A percentile compares a stretch with the other conserved stretches of the same genome.
Evolutionary conservation across 768 basidiomycete genomes (phyloP).

Genomic region (Dentipellis sp.): DNA sequence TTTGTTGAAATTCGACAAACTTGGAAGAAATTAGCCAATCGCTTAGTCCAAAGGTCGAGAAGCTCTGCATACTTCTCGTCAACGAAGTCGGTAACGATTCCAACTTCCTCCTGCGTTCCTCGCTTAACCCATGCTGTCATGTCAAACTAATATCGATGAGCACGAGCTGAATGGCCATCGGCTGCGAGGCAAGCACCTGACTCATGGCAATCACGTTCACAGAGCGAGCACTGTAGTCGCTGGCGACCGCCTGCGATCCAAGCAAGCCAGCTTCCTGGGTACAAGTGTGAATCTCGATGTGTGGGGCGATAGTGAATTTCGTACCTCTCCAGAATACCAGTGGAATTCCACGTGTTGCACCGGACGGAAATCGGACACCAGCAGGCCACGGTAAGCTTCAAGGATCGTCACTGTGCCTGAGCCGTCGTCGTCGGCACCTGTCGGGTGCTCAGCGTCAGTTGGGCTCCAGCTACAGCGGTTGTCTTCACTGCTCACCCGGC

Average conservation of each 20-base stretch:
- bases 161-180: not conserved
- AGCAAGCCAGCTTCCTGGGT: conserved; percentile 72
- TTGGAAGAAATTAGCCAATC: conserved; percentile 19
- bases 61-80: conserved; percentile 40
- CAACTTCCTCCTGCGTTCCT: conserved; percentile 53
- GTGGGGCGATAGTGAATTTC: conserved; percentile 8
- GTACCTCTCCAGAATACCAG: conserved; percentile 77
- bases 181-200: conserved; percentile 40
- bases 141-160: conserved; percentile 47
- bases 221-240: conserved; percentile 52
- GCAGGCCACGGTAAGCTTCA: conserved; percentile 64
- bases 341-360: conserved; percentile 66
- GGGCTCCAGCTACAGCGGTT: conserved; percentile 1
- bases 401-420: conserved; percentile 72
- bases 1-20: conserved; percentile 77
- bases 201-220: conserved; percentile 76
- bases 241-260: conserved; percentile 85
- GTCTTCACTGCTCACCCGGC: conserved; percentile 43
- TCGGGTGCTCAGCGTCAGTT: conserved; percentile 6
- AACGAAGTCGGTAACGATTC: conserved; percentile 78
- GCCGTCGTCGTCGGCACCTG: conserved; percentile 60
- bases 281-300: not conserved
- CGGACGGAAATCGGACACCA: conserved; percentile 61
- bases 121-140: conserved; percentile 93
- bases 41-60: conserved; percentile 1